Evolutionary conservation across 768 basidiomycete genomes (phyloP), one percentile per base, ranked within the genome.

Genomic region (Trametes punicea): DNA sequence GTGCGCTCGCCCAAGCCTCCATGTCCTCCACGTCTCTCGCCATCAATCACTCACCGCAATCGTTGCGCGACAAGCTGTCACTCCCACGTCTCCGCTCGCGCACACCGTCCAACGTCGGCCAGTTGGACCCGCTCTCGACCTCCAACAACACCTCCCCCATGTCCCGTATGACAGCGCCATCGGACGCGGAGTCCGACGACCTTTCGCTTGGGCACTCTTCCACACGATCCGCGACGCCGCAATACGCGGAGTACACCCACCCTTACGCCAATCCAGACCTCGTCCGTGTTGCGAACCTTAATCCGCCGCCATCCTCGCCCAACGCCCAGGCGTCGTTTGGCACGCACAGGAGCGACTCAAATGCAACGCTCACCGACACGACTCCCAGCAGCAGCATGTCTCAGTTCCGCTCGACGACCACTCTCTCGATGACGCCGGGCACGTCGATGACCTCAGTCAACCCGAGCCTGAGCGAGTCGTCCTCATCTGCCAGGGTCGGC

Each of bases 241-340:
- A 54, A 39, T 53, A 59, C 47, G 62, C 67, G 18, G 70, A 73
- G 16, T 77, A 73, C 53, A 65, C 79, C 34, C 90, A 92, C 71
- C 90, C 90, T 25, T 92, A 90, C 67, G 90, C 90, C 49, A 90
- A 91, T 63, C 88, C 89, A 7, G 85, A 90, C 59, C 73, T 88
- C 41, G 80, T 79, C 29, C 59, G 59, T 20, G 42, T 34, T 18
- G 50, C 39, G 4, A 56, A 45, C 6, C 15, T 33, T 33, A 51
- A 57, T 50, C 53, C 41, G n/a, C 58, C 58, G n/a, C 58, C 65
- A 29, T 68, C 68, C 11, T 51, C 72, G 46, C 56, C 58, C 9
- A 46, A 21, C 7, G n/a, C 39, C 2, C 53, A 55, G 36, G 63
- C 51, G 67, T 70, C 53, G 65, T 72, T 39, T 46, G 65, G 42